Evolutionary conservation across 352 stramenopile species (phyloP), one percentile per base, ranked within the genome.

Genomic region (Pythium coloratum): DNA sequence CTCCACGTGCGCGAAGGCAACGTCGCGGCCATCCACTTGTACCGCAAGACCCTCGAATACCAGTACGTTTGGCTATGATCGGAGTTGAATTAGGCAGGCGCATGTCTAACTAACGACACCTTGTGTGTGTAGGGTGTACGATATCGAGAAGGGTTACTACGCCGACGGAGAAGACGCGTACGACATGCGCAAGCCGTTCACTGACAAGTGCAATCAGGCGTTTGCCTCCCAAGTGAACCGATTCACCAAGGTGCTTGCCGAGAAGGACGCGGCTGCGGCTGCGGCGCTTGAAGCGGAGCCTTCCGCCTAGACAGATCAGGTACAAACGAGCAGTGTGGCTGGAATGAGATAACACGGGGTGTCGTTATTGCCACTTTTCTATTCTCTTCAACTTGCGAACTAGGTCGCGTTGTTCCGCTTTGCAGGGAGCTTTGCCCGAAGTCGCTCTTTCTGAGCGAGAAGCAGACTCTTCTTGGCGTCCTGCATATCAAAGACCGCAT

Each of bases 111-210:
- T 24, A 24, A 24, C 20, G 20, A 24, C 10, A 2, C 7, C n/a
- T 14, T 38, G 49, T 34, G 9, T 53, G 46, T 55, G 56, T 51
- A 97, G 89, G 64, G 95, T 99, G 57, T 97, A 99, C 77, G 96
- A 99, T 73, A 97, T 99, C 49, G 98, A 99, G 77, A 97, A 97
- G 80, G 97, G 95, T 30, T 99, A 99, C 81, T 99, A 99, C 82
- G 98, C 97, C 0, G 98, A 99, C 77, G 98, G 97, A 61, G 98
- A 99, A 80, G 97, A 99, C 82, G 98, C 97, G 14, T 99, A 99
- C 77, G 95, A 99, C 72, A 99, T 99, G 96, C 84, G 95, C 65
- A 95, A 95, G 82, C 93, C 94, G 14, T 99, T 99, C 79, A 92
- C 77, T 51, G 85, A 96, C 18, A 96, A 97, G 73, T 93, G 86